phyloP scores from a whole-genome alignment of 768 basidiomycete species.

The Peribolospora kevripleyi region DNA sequence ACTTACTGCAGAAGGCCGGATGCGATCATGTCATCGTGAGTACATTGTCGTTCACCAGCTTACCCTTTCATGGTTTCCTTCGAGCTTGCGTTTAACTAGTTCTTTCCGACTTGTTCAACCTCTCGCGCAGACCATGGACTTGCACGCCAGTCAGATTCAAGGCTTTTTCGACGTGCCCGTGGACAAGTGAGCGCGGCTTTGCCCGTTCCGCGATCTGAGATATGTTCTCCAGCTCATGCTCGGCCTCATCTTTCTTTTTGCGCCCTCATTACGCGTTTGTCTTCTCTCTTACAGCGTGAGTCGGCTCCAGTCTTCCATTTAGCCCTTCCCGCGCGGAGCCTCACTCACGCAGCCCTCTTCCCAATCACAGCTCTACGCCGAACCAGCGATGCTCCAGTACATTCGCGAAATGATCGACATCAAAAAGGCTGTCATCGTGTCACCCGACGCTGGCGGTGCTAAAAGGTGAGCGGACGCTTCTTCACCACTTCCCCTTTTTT shows the following conservation, averaged over 20 bases:
- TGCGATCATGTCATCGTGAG: constrained; percentile 92
- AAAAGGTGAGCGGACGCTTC: constrained; percentile 40
- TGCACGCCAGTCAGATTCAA: constrained; percentile 96
- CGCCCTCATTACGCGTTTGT: neutral
- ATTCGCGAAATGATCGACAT: constrained; percentile 77
- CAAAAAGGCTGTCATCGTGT: constrained; percentile 73
- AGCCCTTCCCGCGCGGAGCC: constrained; percentile 2
- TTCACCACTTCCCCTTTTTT: neutral
- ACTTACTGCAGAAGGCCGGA: constrained; percentile 79
- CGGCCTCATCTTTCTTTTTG: neutral
- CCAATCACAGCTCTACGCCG: constrained; percentile 52
- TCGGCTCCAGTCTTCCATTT: constrained; percentile 1
- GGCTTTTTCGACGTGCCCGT: constrained; percentile 99
- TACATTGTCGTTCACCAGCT: constrained; percentile 6
- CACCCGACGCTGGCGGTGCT: constrained; percentile 92
- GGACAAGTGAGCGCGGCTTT: constrained; percentile 56
- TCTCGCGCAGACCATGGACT: constrained; percentile 63
- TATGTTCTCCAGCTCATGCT: neutral
- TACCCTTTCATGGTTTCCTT: too few species aligned
- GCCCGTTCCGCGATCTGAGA: neutral
- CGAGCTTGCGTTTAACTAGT: neutral
- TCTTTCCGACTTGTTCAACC: neutral
- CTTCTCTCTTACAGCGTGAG: constrained; percentile 7
- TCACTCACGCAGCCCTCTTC: constrained; percentile 14
- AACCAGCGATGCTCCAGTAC: constrained; percentile 81